These are phyloP conservation scores for Gossypium davidsonii DNA, from an alignment of 441 rosid species.

Conservation along the genomic window DNA sequence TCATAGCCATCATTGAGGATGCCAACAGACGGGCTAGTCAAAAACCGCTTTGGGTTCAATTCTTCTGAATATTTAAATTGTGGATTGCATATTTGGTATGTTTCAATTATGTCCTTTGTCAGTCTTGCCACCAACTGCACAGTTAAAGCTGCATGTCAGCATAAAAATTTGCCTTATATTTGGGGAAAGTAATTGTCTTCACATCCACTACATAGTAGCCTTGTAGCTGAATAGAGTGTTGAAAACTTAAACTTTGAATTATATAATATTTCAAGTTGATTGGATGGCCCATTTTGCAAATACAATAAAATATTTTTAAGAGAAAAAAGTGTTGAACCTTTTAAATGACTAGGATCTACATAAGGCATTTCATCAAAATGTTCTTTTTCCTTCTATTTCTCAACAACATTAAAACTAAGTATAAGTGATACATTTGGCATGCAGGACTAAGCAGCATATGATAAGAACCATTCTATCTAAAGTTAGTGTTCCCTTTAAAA, in stretches of 20 bases:
- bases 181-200: neutral
- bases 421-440: neutral
- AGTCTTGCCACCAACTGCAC: conserved; percentile 86
- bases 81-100: conserved; percentile 83
- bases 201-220: neutral
- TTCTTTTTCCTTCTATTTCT: neutral
- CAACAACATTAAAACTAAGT: neutral
- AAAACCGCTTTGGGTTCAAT: conserved; percentile 88
- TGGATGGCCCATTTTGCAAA: neutral
- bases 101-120: conserved; percentile 87
- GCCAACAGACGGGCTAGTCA: conserved; percentile 92
- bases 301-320: neutral
- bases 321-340: neutral
- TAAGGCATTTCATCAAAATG: neutral
- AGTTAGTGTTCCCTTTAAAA: neutral
- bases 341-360: neutral
- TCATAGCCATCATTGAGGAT: conserved; percentile 93
- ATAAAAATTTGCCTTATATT: conserved; percentile 20
- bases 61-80: conserved; percentile 90
- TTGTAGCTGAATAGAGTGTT: neutral
- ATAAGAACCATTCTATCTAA: neutral
- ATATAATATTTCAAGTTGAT: neutral
- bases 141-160: conserved; percentile 27
- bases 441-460: neutral
- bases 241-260: neutral